Percentiles rank a stretch among this genome's conserved stretches.
phyloP scores from a whole-genome alignment of 202 grass and related monocot genomes.

The Schoenoplectus triqueter region DNA sequence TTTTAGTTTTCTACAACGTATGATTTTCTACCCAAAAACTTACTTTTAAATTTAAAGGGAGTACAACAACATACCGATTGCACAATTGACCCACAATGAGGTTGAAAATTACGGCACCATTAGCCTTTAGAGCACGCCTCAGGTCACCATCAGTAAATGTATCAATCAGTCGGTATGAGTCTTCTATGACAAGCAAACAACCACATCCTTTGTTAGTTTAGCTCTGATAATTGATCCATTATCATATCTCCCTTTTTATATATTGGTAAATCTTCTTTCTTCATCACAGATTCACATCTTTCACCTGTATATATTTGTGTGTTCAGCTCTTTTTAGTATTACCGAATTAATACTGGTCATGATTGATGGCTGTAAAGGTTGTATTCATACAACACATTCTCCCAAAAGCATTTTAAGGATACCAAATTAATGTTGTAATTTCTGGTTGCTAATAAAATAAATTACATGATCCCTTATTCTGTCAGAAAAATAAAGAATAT shows the following conservation, averaged over 20 bases:
- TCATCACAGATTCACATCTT: slow-evolving; percentile 54
- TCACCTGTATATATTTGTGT: slow-evolving; percentile 41
- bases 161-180: slow-evolving; percentile 44
- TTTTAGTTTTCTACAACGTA: slow-evolving; percentile 2
- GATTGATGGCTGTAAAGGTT: neutral
- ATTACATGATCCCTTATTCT: neutral
- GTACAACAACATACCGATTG: slow-evolving; percentile 44
- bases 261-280: slow-evolving; percentile 47
- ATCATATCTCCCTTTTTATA: slow-evolving; percentile 61
- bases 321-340: neutral
- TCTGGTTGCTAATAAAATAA: neutral
- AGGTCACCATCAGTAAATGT: slow-evolving; percentile 60
- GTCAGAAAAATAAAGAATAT: too few species aligned
- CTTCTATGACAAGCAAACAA: slow-evolving; percentile 56
- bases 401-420: neutral
- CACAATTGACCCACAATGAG: slow-evolving; percentile 56
- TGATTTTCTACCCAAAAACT: neutral
- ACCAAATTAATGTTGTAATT: neutral
- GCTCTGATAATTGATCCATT: slow-evolving; percentile 55
- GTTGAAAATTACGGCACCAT: slow-evolving; percentile 46
- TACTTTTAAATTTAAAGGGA: neutral
- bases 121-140: slow-evolving; percentile 49
- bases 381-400: neutral
- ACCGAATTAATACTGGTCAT: neutral
- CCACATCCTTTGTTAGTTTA: slow-evolving; percentile 55